phyloP scores from a whole-genome alignment of 2,329 filamentous ascomycete species.

The Stemphylium vesicarium region DNA sequence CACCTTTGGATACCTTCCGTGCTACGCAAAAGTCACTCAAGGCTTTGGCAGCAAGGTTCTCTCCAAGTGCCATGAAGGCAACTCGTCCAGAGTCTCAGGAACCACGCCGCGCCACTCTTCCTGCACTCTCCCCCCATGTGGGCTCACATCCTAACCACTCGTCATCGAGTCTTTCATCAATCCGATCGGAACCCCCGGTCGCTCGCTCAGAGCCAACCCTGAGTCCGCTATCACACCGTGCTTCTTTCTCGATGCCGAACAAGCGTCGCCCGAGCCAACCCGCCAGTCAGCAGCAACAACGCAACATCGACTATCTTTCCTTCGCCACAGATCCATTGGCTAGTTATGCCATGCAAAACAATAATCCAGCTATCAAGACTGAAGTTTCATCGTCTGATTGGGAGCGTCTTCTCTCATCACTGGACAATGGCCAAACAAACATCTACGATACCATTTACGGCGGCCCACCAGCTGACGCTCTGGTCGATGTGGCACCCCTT shows the following conservation, averaged over 20 bases:
- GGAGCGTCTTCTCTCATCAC: conserved; percentile 79
- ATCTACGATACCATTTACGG: conserved; percentile 86
- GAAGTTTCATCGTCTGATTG: conserved; percentile 72
- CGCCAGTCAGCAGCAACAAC: conserved; percentile 30
- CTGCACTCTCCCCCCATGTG: conserved; percentile 52
- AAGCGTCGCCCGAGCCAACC: conserved; percentile 46
- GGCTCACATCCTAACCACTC: conserved; percentile 53
- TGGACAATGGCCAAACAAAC: conserved; percentile 80
- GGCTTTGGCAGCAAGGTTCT: conserved; percentile 56
- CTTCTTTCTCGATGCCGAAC: conserved; percentile 38
- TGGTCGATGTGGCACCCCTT: conserved; percentile 41
- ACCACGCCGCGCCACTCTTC: conserved; percentile 52
- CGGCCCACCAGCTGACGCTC: conserved; percentile 59
- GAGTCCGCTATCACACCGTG: conserved; percentile 49
- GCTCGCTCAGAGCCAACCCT: conserved; percentile 57
- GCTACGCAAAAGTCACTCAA: conserved; percentile 57
- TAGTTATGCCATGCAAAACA: conserved; percentile 40
- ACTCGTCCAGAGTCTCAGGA: conserved; percentile 37
- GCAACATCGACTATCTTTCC: conserved; percentile 58
- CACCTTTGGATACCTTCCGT: conserved; percentile 47
- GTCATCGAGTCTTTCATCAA: conserved; percentile 58
- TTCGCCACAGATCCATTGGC: conserved; percentile 51
- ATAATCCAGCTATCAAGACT: conserved; percentile 47
- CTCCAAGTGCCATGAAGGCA: conserved; percentile 38
- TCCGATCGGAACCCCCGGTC: conserved; percentile 53